Base-by-base conservation (phyloP, 2,329 filamentous ascomycete genomes). In the Nakataea oryzae region DNA sequence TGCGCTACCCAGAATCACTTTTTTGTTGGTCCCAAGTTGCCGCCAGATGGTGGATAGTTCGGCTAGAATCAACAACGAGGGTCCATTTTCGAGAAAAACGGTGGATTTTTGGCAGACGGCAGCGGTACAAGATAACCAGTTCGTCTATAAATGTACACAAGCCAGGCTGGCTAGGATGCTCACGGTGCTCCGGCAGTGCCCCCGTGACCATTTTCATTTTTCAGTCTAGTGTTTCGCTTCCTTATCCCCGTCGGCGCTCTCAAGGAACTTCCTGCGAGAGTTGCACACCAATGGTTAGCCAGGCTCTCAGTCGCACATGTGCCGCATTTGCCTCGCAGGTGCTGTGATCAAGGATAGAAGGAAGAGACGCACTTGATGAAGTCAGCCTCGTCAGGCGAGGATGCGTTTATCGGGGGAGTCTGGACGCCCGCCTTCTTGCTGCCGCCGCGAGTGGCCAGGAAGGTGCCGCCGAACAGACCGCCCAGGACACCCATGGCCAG, bases 341-440 rank as follows among this genome's bases (percentile, higher is more conserved):
- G 54, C 24, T 5, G 12, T 17, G 26, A 4, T 6, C 17, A 21
- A 3, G 41, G 60, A 71, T 57, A 62, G 60, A 47, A 60, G 54
- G 24, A 30, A 24, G 17, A 61, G 61, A 70, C 80, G 77, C 74
- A 86, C 83, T 85, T 84, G 78, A 86, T 85, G 75, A 86, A 86
- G 72, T 85, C 81, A 73, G 80, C 82, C 77, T 86, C 83, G 71
- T 85, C 83, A 69, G 82, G 78, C 75, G 78, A 84, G 61, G 81
- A 79, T 64, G 83, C 83, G 73, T 86, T 85, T 78, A 86, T 83
- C 60, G 83, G 83, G 65, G 83, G 83, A 59, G 79, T 72, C 63
- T 78, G 76, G 59, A 73, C 67, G 66, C 72, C 64, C 67, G 71
- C 70, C 72, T 75, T 77, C 72, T 75, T 78, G 73, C 77, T 78